phyloP scores from a whole-genome alignment of 768 basidiomycete species.

The Rossbeevera mucosa region DNA sequence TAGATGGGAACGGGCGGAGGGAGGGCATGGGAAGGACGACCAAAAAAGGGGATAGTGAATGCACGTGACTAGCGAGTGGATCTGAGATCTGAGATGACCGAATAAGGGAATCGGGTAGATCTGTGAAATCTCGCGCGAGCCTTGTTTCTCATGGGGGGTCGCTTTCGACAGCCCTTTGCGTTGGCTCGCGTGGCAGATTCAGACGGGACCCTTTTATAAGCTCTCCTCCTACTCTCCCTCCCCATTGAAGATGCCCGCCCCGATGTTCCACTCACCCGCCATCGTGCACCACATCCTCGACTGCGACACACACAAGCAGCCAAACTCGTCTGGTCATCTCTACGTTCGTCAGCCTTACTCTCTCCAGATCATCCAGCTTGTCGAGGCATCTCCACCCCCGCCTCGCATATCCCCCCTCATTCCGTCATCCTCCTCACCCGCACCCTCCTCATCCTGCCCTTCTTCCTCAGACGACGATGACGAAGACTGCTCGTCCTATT shows the following conservation, averaged over 20 bases:
- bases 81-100: slow-evolving; percentile 19
- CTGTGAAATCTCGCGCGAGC: slow-evolving; percentile 20
- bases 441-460: slow-evolving; percentile 35
- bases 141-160: slow-evolving; percentile 20
- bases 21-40: slow-evolving; percentile 12
- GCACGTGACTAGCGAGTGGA: slow-evolving; percentile 19
- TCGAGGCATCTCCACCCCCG: slow-evolving; percentile 55
- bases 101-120: not conserved
- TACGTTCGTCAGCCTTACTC: slow-evolving; percentile 46
- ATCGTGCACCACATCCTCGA: slow-evolving; percentile 20
- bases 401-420: slow-evolving; percentile 35
- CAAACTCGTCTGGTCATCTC: slow-evolving; percentile 36
- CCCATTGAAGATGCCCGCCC: slow-evolving; percentile 15
- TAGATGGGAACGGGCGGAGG: slow-evolving; percentile 16
- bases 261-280: slow-evolving; percentile 25
- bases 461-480: slow-evolving; percentile 15
- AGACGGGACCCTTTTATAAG: slow-evolving; percentile 16
- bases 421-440: slow-evolving; percentile 34
- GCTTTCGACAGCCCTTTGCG: slow-evolving; percentile 6
- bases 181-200: slow-evolving; percentile 28
- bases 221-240: slow-evolving; percentile 11
- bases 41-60: slow-evolving; percentile 16
- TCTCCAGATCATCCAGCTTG: slow-evolving; percentile 69
- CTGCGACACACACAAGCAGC: slow-evolving; percentile 31
- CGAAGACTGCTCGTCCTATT: slow-evolving; percentile 63